Conservation (phyloP, 2,329 filamentous ascomycete species). For the Atkinsonella hypoxylon region DNA sequence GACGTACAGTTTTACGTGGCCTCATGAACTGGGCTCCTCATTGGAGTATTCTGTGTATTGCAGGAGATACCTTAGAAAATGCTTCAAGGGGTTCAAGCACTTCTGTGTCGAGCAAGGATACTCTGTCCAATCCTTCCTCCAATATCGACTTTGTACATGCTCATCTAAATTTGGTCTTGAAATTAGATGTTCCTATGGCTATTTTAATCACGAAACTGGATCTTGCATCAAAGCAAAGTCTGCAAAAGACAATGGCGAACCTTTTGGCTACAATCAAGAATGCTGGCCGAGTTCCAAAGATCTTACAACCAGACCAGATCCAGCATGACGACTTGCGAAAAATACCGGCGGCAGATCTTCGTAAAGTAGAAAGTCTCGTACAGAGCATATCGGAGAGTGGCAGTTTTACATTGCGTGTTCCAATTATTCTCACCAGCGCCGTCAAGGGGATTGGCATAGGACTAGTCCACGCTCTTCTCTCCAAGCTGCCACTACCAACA, state of each 20-base stretch:
- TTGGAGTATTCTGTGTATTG: slow-evolving; percentile 81
- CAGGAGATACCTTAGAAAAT: slow-evolving; percentile 58
- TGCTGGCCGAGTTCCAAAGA: slow-evolving; percentile 58
- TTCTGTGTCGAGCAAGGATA: slow-evolving; percentile 38
- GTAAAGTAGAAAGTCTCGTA: slow-evolving; percentile 46
- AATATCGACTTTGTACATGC: slow-evolving; percentile 64
- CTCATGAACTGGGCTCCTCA: slow-evolving; percentile 94
- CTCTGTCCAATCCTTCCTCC: slow-evolving; percentile 35
- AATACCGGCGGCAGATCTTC: slow-evolving; percentile 43
- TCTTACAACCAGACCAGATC: slow-evolving; percentile 50
- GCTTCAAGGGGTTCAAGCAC: slow-evolving; percentile 20
- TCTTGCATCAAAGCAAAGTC: slow-evolving; percentile 58
- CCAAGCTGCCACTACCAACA: slow-evolving; percentile 58
- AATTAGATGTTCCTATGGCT: slow-evolving; percentile 63
- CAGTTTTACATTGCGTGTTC: slow-evolving; percentile 46
- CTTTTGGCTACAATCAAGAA: slow-evolving; percentile 69
- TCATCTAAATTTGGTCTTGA: slow-evolving; percentile 76
- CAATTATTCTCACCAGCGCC: slow-evolving; percentile 78
- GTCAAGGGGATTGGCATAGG: slow-evolving; percentile 75
- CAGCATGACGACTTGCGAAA: slow-evolving; percentile 38
- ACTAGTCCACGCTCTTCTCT: slow-evolving; percentile 69
- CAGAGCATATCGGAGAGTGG: slow-evolving; percentile 32
- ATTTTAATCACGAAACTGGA: slow-evolving; percentile 89
- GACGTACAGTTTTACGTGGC: slow-evolving; percentile 77
- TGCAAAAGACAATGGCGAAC: slow-evolving; percentile 60